phyloP scores from a whole-genome alignment of 495 filamentous ascomycete species.

The Penicillium verhagenii region DNA sequence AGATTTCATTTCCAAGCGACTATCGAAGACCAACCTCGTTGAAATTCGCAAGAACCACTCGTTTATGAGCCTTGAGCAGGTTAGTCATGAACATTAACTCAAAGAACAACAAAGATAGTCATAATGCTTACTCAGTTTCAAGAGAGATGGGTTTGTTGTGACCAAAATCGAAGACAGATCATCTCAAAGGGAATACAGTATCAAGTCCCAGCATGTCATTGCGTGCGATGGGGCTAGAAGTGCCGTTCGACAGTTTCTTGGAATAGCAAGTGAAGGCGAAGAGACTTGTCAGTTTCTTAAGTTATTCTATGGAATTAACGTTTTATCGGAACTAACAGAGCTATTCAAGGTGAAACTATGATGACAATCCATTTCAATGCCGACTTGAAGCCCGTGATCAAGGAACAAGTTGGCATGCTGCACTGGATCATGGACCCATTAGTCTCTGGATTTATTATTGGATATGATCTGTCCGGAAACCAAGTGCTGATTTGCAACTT shows the following conservation, averaged over 20 bases:
- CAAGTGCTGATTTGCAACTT: slow-evolving; percentile 44
- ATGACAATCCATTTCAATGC: slow-evolving; percentile 49
- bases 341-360: slow-evolving; percentile 38
- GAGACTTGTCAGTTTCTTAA: slow-evolving; percentile 12
- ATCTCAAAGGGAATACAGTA: slow-evolving; percentile 12
- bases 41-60: slow-evolving; percentile 26
- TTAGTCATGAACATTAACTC: background rate
- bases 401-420: slow-evolving; percentile 41
- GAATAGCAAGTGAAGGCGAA: slow-evolving; percentile 38
- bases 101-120: background rate
- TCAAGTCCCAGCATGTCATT: slow-evolving; percentile 28
- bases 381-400: slow-evolving; percentile 32
- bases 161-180: slow-evolving; percentile 21
- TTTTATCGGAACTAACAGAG: background rate
- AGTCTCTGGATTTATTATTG: slow-evolving; percentile 40
- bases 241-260: slow-evolving; percentile 29
- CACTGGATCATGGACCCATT: slow-evolving; percentile 46
- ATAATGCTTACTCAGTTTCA: too few species aligned
- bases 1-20: slow-evolving; percentile 6
- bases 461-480: slow-evolving; percentile 36
- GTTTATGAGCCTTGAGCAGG: slow-evolving; percentile 17
- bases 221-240: slow-evolving; percentile 41
- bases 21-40: slow-evolving; percentile 6
- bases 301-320: slow-evolving; percentile 2
- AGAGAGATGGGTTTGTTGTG: slow-evolving; percentile 18